Percentiles rank a stretch among this genome's conserved stretches.
Evolutionary conservation across 208 protist genomes (phyloP).

Genomic region (Trypanosoma caninum): DNA sequence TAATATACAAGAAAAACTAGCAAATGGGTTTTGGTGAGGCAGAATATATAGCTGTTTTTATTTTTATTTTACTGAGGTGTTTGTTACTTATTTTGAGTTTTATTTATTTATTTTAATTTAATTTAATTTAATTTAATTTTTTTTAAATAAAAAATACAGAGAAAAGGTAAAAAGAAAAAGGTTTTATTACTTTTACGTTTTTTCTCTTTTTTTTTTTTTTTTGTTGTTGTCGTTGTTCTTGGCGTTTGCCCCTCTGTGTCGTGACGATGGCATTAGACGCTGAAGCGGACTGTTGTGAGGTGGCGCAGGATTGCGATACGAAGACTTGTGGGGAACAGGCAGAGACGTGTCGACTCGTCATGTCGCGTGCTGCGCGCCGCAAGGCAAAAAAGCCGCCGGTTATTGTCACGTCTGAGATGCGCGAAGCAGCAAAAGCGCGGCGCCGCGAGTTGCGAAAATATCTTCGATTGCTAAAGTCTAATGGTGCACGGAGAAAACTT

Average conservation of each 20-base stretch:
- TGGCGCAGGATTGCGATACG: background rate
- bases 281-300: background rate
- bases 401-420: conserved; percentile 80
- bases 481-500: conserved; percentile 78
- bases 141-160: too few relatives aligned
- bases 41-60: too few relatives aligned
- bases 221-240: conserved; percentile 14
- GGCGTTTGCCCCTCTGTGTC: background rate
- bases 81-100: too few relatives aligned
- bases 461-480: conserved; percentile 87
- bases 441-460: conserved; percentile 81
- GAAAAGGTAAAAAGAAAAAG: too few relatives aligned
- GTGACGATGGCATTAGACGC: background rate
- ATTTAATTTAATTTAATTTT: too few relatives aligned
- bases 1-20: too few relatives aligned
- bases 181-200: background rate
- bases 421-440: conserved; percentile 63
- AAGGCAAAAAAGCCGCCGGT: conserved; percentile 70
- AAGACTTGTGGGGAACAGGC: background rate
- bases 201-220: conserved; percentile 8
- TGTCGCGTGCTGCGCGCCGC: conserved; percentile 76
- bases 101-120: too few relatives aligned
- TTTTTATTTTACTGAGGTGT: too few relatives aligned
- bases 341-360: conserved; percentile 45
- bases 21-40: too few relatives aligned